Evolutionary conservation across 2,329 filamentous ascomycete genomes (phyloP), one percentile per base, ranked within the genome.

Genomic region (Onygena corvina): DNA sequence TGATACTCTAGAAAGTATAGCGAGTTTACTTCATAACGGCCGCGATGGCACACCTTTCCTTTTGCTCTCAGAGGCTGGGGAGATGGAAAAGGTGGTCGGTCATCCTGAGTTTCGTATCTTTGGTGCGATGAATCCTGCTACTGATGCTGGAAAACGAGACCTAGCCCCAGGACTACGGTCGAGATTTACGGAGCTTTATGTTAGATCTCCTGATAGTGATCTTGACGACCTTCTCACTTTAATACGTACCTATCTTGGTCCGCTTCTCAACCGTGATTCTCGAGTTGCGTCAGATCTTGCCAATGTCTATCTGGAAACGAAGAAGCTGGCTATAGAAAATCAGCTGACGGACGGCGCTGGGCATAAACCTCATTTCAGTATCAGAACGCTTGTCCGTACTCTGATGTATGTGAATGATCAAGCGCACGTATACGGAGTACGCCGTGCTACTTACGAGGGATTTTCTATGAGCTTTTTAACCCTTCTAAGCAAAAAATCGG

Each of bases 401-500:
- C 69, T 99, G 47, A 84, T 82, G 31, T 98, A 95, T 63, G 88
- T 90, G 14, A 81, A 82, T 55, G 84, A 89, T 48, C 89, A 95
- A 54, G 79, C 86, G 0, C 80, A 87, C 0, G 76, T 84, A 3
- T 95, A 94, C 65, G 88, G 86, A 9, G 71, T 96, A 35, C 80
- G 92, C 20, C 74, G 93, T 60, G 86, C 90, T 8, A 71, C 96
- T 1, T 94, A 85, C 54, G 92, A 99, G 71, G 93, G 92, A 0
- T 96, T 96, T 62, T 88, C 86, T 12, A 98, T 98, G 93, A 92
- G 89, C 46, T 99, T 98, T 61, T 71, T 95, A 50, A 98, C 93
- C 0, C 77, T 95, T 4, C 74, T 99, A 9, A 83, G 90, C 59
- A 77, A 80, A 58, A 78, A 83, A 25, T 96, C 92, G 0, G 88